These are phyloP conservation scores for Sporothrix brasiliensis DNA, from an alignment of 2,329 filamentous ascomycete genomes.

Conservation along the genomic window DNA sequence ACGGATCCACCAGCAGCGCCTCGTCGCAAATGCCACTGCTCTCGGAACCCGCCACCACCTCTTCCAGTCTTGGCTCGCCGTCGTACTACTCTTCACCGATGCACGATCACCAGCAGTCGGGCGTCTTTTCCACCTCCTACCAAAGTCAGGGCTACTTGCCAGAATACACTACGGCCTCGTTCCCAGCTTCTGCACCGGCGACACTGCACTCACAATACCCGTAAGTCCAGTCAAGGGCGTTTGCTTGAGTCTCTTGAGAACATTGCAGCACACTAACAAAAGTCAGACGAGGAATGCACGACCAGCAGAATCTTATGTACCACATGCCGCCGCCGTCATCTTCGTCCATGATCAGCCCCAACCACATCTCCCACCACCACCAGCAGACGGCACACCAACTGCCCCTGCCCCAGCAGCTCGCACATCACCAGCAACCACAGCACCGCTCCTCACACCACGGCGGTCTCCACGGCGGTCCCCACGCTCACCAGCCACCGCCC, in stretches of 20 bases:
- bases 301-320: constrained; percentile 41
- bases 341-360: constrained; percentile 32
- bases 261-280: not conserved
- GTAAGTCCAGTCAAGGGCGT: constrained; percentile 37
- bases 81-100: constrained; percentile 34
- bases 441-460: constrained; percentile 27
- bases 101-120: constrained; percentile 39
- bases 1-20: constrained; percentile 49
- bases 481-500: constrained; percentile 11
- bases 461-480: constrained; percentile 11
- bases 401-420: constrained; percentile 33
- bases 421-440: constrained; percentile 26
- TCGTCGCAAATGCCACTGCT: constrained; percentile 55
- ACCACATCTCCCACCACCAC: constrained; percentile 26
- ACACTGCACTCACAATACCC: constrained; percentile 42
- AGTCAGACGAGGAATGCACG: constrained; percentile 25
- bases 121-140: constrained; percentile 43
- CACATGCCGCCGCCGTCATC: constrained; percentile 36
- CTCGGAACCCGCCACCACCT: constrained; percentile 51
- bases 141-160: constrained; percentile 42
- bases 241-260: no score
- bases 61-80: constrained; percentile 51
- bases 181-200: constrained; percentile 39
- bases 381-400: constrained; percentile 29
- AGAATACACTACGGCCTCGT: constrained; percentile 39